Evolutionary conservation across 495 filamentous ascomycete species (phyloP).

Genomic region (Lentithecium fluviatile): DNA sequence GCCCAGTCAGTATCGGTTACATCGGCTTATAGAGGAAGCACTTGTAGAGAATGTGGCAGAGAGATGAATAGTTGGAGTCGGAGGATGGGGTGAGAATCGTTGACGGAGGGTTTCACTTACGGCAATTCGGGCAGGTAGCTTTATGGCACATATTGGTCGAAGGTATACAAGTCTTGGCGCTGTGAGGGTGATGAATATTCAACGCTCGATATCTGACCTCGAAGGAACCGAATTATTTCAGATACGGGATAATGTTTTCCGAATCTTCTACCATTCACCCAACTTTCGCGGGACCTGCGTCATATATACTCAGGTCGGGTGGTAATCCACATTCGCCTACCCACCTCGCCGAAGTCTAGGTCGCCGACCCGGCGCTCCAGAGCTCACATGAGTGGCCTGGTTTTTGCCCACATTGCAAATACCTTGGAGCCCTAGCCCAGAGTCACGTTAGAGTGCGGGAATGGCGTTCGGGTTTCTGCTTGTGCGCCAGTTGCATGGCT

Average conservation of each 20-base stretch:
- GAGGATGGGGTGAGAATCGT: background rate
- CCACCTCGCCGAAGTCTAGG: slow-evolving; percentile 18
- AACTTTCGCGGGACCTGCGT: background rate
- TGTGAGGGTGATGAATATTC: background rate
- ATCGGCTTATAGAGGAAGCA: too few species aligned
- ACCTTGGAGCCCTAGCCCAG: too few species aligned
- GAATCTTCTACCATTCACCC: background rate
- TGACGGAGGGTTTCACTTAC: slow-evolving; percentile 35
- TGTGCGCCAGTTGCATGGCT: too few species aligned
- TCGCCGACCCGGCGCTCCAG: slow-evolving; percentile 4
- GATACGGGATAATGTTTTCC: too few species aligned
- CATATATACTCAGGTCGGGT: background rate
- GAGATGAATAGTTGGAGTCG: background rate
- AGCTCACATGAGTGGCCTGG: background rate
- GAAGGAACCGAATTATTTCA: too few species aligned
- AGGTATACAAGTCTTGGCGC: background rate
- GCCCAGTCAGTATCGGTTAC: background rate
- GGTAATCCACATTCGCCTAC: too few species aligned
- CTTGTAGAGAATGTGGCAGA: background rate
- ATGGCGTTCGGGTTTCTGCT: too few species aligned
- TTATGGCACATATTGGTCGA: slow-evolving; percentile 42
- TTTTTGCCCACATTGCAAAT: too few species aligned
- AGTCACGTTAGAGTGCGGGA: too few species aligned
- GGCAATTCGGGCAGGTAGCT: slow-evolving; percentile 41
- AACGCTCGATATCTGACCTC: too few species aligned